Conservation (phyloP, 345 rosid genomes). For the Syzygium jambos region DNA sequence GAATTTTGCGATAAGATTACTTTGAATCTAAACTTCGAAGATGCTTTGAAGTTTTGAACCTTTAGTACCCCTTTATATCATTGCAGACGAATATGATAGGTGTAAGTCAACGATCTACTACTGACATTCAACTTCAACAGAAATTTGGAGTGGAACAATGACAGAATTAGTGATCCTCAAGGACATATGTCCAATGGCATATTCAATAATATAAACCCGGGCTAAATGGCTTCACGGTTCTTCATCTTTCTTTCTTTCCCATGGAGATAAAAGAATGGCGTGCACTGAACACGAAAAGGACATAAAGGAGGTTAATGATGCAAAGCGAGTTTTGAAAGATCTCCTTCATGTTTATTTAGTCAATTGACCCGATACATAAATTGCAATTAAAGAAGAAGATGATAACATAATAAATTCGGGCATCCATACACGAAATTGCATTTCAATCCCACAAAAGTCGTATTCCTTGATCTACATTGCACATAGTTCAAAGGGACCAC, state of each 20-base stretch:
- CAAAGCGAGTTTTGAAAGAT: not conserved
- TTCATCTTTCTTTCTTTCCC: not conserved
- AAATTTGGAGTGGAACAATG: not conserved
- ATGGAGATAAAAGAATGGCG: not conserved
- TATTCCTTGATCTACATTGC: not conserved
- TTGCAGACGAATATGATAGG: not conserved
- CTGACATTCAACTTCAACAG: not conserved
- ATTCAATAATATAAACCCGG: not conserved
- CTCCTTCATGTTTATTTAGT: not conserved
- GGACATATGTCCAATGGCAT: not conserved
- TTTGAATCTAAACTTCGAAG: not conserved
- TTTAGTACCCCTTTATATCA: not conserved
- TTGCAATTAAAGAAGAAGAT: not conserved
- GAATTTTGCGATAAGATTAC: not conserved
- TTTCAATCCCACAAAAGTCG: not conserved
- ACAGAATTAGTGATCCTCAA: not conserved
- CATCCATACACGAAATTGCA: not conserved
- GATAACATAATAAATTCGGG: not conserved
- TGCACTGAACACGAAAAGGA: not conserved
- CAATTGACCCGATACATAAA: not conserved
- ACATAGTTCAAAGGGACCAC: not conserved
- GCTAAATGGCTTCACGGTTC: not conserved
- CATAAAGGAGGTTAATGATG: not conserved
- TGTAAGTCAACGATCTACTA: not conserved
- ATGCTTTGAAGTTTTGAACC: not conserved